Evolutionary conservation across 352 stramenopile genomes (phyloP), one percentile per base, ranked within the genome.

Genomic region (Phytopythium sindhum): DNA sequence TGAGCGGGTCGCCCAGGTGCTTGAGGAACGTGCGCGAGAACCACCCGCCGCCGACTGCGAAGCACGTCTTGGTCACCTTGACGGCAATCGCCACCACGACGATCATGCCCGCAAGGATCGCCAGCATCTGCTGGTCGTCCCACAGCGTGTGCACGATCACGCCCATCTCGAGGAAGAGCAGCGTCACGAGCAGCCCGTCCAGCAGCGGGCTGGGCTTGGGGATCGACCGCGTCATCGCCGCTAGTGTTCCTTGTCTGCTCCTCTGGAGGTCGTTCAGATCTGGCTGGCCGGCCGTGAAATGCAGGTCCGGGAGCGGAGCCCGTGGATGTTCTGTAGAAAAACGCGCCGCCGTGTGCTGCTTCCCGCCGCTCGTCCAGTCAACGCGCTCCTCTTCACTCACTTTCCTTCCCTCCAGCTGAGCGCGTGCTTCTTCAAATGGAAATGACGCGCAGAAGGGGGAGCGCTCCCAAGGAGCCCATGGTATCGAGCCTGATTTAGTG

Each of bases 1-100:
- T 84, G 21, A 96, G 72, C 41, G 88, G 88, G 64, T 96, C 81
- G 9, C 84, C 81, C 23, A 94, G 66, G 73, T 94, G 83, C 70
- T 92, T 67, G 60, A 95, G 69, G 66, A 89, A 90, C 2, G 72
- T 90, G 64, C 80, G 78, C 60, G 84, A 92, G 71, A 95, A 89
- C 72, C 82, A 90, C 0, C 73, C 73, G 53, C 87, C 87, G 21
- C 69, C 72, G 31, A 87, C 73, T 29, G 74, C 81, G 54, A 95
- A 95, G 29, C 62, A 69, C 24, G 67, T 68, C 67, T 93, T 91
- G 57, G 80, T 93, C 59, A 80, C 37, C 61, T 85, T 86, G 51
- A 95, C 79, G 15, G 81, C 80, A 26, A 89, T 57, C n/a, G 84
- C 84, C 24, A 95, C 84, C 57, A 89, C 79, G 51, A 77, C 70